Evolutionary conservation across 2,329 filamentous ascomycete genomes (phyloP), one percentile per base, ranked within the genome.

Genomic region (Ustulina deusta): DNA sequence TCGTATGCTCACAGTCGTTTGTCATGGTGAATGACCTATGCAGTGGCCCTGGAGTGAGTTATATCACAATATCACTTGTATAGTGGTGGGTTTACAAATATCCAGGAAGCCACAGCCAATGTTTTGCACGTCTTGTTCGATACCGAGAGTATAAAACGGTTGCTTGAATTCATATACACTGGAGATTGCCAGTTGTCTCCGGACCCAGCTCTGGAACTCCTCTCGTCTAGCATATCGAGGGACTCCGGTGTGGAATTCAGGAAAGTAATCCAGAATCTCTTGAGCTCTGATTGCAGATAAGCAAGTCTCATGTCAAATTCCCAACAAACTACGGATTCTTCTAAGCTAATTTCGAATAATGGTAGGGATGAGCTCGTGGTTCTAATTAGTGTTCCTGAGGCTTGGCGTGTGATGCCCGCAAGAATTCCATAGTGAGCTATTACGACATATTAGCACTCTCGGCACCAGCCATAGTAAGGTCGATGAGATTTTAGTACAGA

Each of bases 1-100:
- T 54, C 46, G 13, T 64, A 15, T 58, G 46, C 44, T 27, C 29
- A 11, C 52, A 63, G 6, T 63, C 42, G 20, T 44, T 36, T 1
- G 59, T 62, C 27, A 62, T 55, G 27, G 49, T 34, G n/a, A 54
- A 44, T 36, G 29, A 29, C 27, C 13, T 54, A 34, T 25, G 59
- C n/a, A 27, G 7, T 11, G 15, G 49, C 44, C 42, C 20, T 27
- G 13, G 36, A 27, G 51, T 56, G 44, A 56, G 40, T 48, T 20
- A 22, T 6, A 15, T 22, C 9, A 15, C 22, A 17, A n/a, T n/a
- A 15, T 29, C 27, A 13, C 17, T 34, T 36, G 38, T 5, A 17
- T 20, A 4, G 7, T 7, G 20, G 20, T 3, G 20, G 32, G 27
- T 55, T 52, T 7, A 46, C 38, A 46, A 7, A 3, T 27, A 55